Conservation (phyloP, 2,329 filamentous ascomycete genomes). For the Ceratocystis papillata region DNA sequence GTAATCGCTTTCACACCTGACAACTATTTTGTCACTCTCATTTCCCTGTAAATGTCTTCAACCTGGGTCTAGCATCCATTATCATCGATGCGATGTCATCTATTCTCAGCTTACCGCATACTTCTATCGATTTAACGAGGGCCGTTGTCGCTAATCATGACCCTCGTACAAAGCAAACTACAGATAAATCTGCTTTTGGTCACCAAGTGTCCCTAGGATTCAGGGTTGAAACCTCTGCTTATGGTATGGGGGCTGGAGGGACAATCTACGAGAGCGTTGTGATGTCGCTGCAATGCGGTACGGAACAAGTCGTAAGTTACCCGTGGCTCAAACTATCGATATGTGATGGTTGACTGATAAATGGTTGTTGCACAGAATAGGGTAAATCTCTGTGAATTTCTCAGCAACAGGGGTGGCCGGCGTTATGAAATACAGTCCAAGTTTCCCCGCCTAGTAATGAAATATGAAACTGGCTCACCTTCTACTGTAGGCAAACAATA, state of each 20-base stretch:
- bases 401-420: slow-evolving; percentile 3
- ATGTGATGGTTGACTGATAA: not conserved
- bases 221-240: not conserved
- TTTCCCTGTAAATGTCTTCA: not conserved
- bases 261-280: slow-evolving; percentile 16
- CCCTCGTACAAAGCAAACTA: slow-evolving; percentile 22
- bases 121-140: slow-evolving; percentile 18
- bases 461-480: slow-evolving; percentile 17
- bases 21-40: too few species aligned
- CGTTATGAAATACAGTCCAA: slow-evolving; percentile 23
- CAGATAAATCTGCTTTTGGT: slow-evolving; percentile 18
- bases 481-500: slow-evolving; percentile 13
- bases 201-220: slow-evolving; percentile 20
- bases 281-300: slow-evolving; percentile 17
- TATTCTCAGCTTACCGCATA: slow-evolving; percentile 17
- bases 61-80: not conserved
- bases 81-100: slow-evolving; percentile 12
- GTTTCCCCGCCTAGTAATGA: slow-evolving; percentile 21
- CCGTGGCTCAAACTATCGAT: not conserved
- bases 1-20: not conserved
- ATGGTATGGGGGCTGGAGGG: slow-evolving; percentile 11
- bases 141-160: slow-evolving; percentile 24
- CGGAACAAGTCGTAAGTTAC: slow-evolving; percentile 18
- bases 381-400: slow-evolving; percentile 20
- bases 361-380: slow-evolving; percentile 4